Evolutionary conservation across 768 basidiomycete species (phyloP).

Genomic region (Trametes cinnabarina): DNA sequence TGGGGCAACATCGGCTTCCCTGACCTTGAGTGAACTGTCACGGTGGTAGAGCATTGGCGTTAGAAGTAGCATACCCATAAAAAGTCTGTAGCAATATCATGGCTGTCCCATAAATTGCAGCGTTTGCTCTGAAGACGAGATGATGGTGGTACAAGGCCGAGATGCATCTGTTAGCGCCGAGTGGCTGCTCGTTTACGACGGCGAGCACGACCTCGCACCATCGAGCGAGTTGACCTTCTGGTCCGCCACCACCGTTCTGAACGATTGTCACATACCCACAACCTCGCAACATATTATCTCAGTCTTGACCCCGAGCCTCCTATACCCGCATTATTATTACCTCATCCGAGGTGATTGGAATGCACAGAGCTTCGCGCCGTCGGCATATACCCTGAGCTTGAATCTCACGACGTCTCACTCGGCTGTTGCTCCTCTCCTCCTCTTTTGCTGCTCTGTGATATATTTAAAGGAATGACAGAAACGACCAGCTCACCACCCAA

Average conservation of each 20-base stretch:
- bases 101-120: no score
- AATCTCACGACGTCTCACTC: not conserved
- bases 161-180: not conserved
- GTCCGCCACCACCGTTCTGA: no score
- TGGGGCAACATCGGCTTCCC: slow-evolving; percentile 63
- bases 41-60: not conserved
- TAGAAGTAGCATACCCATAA: slow-evolving; percentile 1
- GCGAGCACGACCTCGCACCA: not conserved
- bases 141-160: not conserved
- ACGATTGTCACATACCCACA: no score
- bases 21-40: slow-evolving; percentile 12
- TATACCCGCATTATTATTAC: not conserved
- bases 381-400: not conserved
- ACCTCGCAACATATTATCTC: no score
- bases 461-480: not conserved
- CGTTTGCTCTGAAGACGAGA: no score
- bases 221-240: no score
- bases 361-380: not conserved
- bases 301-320: not conserved
- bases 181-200: not conserved
- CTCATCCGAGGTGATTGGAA: not conserved
- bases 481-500: slow-evolving; percentile 3
- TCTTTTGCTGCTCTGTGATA: not conserved
- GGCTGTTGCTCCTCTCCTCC: not conserved
- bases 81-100: slow-evolving; percentile 2